Conservation (phyloP, 495 filamentous ascomycete genomes). For the Tuber magnatum region DNA sequence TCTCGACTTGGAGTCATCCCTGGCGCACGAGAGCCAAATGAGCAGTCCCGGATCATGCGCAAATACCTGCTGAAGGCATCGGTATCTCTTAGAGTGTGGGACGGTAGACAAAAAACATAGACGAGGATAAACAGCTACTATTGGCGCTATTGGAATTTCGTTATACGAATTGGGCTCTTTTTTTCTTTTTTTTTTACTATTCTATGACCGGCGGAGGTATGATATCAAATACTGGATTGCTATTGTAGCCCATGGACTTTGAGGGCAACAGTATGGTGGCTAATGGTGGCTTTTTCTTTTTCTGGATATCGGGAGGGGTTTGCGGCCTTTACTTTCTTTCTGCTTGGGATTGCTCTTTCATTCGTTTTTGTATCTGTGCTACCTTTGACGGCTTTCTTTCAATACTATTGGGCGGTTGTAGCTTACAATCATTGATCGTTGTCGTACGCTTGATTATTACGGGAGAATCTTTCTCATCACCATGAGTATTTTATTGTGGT, state of each 20-base stretch:
- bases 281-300: neutral
- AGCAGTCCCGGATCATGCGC: neutral
- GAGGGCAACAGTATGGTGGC: neutral
- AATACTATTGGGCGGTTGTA: neutral
- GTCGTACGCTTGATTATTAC: neutral
- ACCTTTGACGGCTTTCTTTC: neutral
- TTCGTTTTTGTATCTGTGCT: neutral
- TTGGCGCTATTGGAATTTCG: neutral
- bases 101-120: neutral
- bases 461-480: neutral
- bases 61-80: neutral
- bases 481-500: neutral
- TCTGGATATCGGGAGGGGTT: neutral
- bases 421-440: neutral
- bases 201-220: neutral
- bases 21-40: neutral
- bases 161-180: neutral
- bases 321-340: neutral
- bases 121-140: neutral
- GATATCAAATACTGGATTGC: neutral
- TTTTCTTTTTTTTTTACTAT: neutral
- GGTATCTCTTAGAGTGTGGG: neutral
- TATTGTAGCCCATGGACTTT: neutral
- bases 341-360: neutral
- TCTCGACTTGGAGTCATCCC: neutral